Evolutionary conservation across 345 rosid genomes (phyloP).

Genomic region (Lenwebbia sp.): DNA sequence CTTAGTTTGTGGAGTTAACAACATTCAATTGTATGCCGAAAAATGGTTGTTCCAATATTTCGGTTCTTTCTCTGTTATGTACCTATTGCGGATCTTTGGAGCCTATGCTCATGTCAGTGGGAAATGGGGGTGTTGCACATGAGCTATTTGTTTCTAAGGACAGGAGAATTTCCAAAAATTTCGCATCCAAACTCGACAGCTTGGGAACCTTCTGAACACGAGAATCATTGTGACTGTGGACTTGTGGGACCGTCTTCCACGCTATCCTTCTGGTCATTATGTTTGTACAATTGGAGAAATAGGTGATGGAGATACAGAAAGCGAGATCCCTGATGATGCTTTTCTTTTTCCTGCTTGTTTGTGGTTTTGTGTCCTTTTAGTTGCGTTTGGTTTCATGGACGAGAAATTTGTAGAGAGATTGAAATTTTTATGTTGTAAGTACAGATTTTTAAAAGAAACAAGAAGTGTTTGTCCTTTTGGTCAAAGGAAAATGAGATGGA

Average conservation of each 20-base stretch:
- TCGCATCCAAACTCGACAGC: constrained; percentile 87
- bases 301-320: constrained; percentile 96
- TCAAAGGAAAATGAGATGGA: neutral
- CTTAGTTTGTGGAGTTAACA: neutral
- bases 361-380: neutral
- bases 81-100: constrained; percentile 89
- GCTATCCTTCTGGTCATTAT: constrained; percentile 98
- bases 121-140: constrained; percentile 64
- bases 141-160: constrained; percentile 89
- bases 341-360: neutral
- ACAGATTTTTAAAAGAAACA: too few species aligned
- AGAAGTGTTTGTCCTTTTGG: neutral
- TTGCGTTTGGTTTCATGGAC: neutral
- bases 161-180: constrained; percentile 76
- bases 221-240: constrained; percentile 92
- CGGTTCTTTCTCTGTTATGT: neutral
- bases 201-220: constrained; percentile 80
- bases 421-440: neutral
- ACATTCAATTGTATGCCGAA: neutral
- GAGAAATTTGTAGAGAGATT: neutral
- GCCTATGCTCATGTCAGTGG: constrained; percentile 91
- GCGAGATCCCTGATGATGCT: constrained; percentile 46
- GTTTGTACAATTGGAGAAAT: constrained; percentile 87
- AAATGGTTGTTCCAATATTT: neutral
- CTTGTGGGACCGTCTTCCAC: constrained; percentile 94